Evolutionary conservation across 352 stramenopile species (phyloP), one percentile per base, ranked within the genome.

Genomic region (Globisporangium paddicum): DNA sequence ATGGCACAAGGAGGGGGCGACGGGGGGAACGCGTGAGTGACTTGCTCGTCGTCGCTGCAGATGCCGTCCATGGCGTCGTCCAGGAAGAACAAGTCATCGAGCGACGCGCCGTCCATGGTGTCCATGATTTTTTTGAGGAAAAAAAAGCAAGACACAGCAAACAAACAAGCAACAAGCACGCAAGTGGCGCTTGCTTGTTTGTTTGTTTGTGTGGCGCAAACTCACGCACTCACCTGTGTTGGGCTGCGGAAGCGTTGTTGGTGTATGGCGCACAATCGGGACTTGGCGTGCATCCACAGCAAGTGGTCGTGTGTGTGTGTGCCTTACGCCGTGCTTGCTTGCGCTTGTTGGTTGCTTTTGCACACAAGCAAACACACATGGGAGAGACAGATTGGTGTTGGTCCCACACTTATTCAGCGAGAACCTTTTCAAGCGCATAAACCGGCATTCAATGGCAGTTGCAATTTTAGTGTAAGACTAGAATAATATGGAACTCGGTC

Each of bases 21-120:
- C 40, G 67, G 67, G 11, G 70, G 69, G 52, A 75, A 72, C 13
- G 64, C 19, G 62, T 30, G 58, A 47, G 11, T 25, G 28, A 49
- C 28, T 28, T 19, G 25, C 47, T 54, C 50, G 35, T 58, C 25
- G 37, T 28, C 30, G 19, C 49, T 23, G 19, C 5, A 13, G 49
- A 26, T 16, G 19, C 25, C 32, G 25, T 28, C 48, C n/a, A 45
- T 76, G 58, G 49, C 37, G 48, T 35, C 55, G 19, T 55, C 34
- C 11, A 60, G 26, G 32, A 60, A 47, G 34, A 57, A 46, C 34
- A 57, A 32, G 34, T 57, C 23, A 13, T 57, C 37, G 21, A 57
- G 28, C 35, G 51, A 57, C 23, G 51, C 13, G 41, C 9, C 41
- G 41, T 47, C 41, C 47, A 54, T 41, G 26, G 47, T 21, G 28